Evolutionary conservation across 768 basidiomycete genomes (phyloP).

Genomic region (Hericium erinaceus): DNA sequence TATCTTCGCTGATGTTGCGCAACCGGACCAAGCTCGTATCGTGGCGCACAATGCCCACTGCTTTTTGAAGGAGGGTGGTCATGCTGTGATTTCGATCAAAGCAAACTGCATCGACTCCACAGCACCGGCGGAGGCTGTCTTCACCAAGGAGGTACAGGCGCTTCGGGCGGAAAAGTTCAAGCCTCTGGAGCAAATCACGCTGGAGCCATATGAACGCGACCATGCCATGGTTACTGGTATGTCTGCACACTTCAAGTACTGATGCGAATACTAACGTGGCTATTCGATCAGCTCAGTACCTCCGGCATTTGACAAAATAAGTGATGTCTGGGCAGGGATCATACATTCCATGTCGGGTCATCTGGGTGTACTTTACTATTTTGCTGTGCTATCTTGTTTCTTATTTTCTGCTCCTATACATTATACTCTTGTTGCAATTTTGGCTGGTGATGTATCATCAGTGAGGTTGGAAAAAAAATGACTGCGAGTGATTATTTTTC

Average conservation of each 20-base stretch:
- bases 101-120: slow-evolving; percentile 98
- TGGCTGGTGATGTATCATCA: background rate
- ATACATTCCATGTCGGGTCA: slow-evolving; percentile 1
- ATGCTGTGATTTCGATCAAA: slow-evolving; percentile 95
- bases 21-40: slow-evolving; percentile 98
- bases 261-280: too few relatives aligned
- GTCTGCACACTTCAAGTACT: slow-evolving; percentile 13
- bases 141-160: slow-evolving; percentile 77
- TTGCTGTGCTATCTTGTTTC: slow-evolving; percentile 8
- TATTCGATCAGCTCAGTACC: slow-evolving; percentile 31
- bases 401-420: background rate
- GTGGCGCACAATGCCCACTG: slow-evolving; percentile 86
- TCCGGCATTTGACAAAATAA: slow-evolving; percentile 29
- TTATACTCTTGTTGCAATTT: background rate
- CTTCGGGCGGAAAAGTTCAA: slow-evolving; percentile 77
- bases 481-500: background rate
- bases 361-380: slow-evolving; percentile 10
- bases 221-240: slow-evolving; percentile 84
- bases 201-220: slow-evolving; percentile 89
- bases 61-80: slow-evolving; percentile 93
- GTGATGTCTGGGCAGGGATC: background rate
- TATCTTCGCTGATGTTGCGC: slow-evolving; percentile 96
- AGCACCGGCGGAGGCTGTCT: slow-evolving; percentile 81
- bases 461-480: background rate
- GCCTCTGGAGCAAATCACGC: slow-evolving; percentile 90